Evolutionary conservation across 2,329 filamentous ascomycete genomes (phyloP).

Genomic region (Exophiala spinifera): DNA sequence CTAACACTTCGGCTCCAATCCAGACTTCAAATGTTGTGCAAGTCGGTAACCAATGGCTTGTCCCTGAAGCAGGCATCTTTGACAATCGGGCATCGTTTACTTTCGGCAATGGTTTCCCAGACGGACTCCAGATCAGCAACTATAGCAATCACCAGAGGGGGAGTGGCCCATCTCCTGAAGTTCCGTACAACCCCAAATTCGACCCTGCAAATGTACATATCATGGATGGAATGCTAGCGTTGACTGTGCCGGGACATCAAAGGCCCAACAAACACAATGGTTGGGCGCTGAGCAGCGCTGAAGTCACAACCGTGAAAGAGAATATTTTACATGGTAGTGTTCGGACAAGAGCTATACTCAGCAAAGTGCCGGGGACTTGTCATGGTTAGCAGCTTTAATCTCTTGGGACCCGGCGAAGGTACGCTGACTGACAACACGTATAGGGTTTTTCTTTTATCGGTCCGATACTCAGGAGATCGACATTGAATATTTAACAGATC

Average conservation of each 20-base stretch:
- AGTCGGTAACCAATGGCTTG: slow-evolving; percentile 16
- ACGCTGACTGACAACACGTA: not conserved
- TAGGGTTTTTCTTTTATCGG: slow-evolving; percentile 27
- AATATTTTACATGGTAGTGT: slow-evolving; percentile 28
- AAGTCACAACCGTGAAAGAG: slow-evolving; percentile 20
- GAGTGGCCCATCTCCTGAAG: not conserved
- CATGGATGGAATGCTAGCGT: slow-evolving; percentile 16
- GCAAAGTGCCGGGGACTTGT: slow-evolving; percentile 25
- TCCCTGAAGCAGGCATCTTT: slow-evolving; percentile 23
- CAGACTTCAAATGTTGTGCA: slow-evolving; percentile 2
- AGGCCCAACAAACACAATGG: slow-evolving; percentile 5
- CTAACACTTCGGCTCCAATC: not conserved
- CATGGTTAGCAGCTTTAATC: slow-evolving; percentile 18
- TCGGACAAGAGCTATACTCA: slow-evolving; percentile 26
- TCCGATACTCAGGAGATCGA: slow-evolving; percentile 26
- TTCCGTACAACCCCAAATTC: slow-evolving; percentile 22
- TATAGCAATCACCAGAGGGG: slow-evolving; percentile 16
- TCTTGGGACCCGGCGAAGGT: not conserved
- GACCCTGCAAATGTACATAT: slow-evolving; percentile 23
- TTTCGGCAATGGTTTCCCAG: slow-evolving; percentile 19
- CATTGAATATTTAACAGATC: slow-evolving; percentile 28
- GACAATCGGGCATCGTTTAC: slow-evolving; percentile 20
- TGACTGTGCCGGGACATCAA: slow-evolving; percentile 24
- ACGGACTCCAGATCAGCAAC: slow-evolving; percentile 21
- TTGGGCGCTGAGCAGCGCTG: slow-evolving; percentile 20